Evolutionary conservation across 768 basidiomycete genomes (phyloP), one percentile per base, ranked within the genome.

Genomic region (Kwoniella sp.): DNA sequence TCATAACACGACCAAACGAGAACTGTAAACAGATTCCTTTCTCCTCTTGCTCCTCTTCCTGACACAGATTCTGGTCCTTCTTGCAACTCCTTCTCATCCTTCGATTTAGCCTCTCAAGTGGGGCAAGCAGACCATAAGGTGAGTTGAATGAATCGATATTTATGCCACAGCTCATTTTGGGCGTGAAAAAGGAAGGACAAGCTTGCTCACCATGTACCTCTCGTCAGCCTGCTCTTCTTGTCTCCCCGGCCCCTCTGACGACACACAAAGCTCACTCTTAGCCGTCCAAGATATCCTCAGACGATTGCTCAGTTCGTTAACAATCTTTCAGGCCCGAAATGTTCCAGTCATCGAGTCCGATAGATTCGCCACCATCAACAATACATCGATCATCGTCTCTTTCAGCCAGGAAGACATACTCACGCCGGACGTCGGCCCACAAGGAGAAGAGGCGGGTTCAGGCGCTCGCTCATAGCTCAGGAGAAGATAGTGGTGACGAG

Each of bases 361-460:
- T 51, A 1, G 23, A 45, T 3, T 60, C 58, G 5, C 41, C 58
- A 2, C 65, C 65, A 3, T 45, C 30, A 2, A 47, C 48, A 11
- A 9, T 56, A 11, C 47, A 28, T 15, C 52, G 58, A 25, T 61
- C 59, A 13, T 23, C 65, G 23, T 55, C 34, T 8, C 12, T 61
- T 15, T 59, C 63, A 5, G 29, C 65, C 15, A 26, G 38, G 13
- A 59, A 55, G 20, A 63, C 60, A 22, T 68, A 68, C 26, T 68
- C 66, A 30, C 48, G 61, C 22, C 29, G 55, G 26, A 34, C 57
- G 26, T 58, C 61, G 17, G 57, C 30, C 12, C 62, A 63, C 17
- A 41, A 52, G 25, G 52, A 63, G 22, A 68, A 68, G 56, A 34
- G 66, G 31, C 58, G 55, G 37, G 66, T 57, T 2, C 54, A 68